Evolutionary conservation across 179 eudicot genomes (phyloP), one percentile per base, ranked within the genome.

Genomic region (Nepenthes alata): DNA sequence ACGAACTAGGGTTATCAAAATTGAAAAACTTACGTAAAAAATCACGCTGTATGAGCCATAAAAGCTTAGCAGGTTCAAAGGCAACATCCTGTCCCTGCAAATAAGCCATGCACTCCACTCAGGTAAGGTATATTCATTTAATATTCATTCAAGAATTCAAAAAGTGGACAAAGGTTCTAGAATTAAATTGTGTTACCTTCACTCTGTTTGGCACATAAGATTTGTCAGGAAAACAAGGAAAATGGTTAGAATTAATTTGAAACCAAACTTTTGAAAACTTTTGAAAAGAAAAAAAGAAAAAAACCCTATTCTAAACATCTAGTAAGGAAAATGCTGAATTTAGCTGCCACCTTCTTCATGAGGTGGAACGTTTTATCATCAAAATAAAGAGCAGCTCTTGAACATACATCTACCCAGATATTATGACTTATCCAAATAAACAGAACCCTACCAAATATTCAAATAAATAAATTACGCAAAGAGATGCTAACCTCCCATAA

Each of bases 31-130:
- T 83, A 90, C 98, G 95, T 45, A 93, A 74, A 74, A 93, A 93
- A 73, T 93, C 98, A 62, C 98, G 95, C 64, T 93, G 98, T 77
- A 93, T 93, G 64, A 93, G 87, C 98, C 97, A 89, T 67, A 93
- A 61, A 63, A 93, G 88, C 76, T 89, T 93, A 58, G 97, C 94
- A 39, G 98, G 98, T 73, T 87, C 95, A 83, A 93, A 93, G 61
- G 98, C 97, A 74, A 85, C 83, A 80, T 93, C 97, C 80, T 83
- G 78, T 63, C 97, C 98, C 98, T 93, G 77, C 67, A 69, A 58
- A 60, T 55, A 10, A 67, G 44, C 6, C 35, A 6, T 0, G 45
- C 60, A 3, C 11, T 7, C 55, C 3, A 51, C 13, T 52, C 13
- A 36, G 69, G 45, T 34, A 47, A n/a, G 7, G 35, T 11, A 7